Percentiles rank a stretch among this genome's conserved stretches.
phyloP scores from a whole-genome alignment of 2,329 filamentous ascomycete species.

The Cladophialophora yegresii region DNA sequence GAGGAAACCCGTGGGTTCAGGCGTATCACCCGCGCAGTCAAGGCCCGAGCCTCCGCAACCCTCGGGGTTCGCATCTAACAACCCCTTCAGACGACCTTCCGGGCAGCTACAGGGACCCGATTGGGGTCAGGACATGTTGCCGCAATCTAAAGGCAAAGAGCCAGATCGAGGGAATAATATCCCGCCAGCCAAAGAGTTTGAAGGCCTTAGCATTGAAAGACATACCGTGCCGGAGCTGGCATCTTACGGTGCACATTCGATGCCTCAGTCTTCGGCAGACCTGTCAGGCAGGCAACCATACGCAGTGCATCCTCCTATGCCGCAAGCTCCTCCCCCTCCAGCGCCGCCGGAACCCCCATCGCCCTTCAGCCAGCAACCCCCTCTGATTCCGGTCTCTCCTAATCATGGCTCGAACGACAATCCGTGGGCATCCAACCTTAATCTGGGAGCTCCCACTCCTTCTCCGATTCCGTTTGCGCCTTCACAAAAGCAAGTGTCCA shows the following conservation, averaged over 20 bases:
- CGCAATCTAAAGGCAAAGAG: slow-evolving; percentile 24
- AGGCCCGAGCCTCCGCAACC: background rate
- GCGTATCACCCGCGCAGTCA: slow-evolving; percentile 12
- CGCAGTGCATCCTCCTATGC: slow-evolving; percentile 22
- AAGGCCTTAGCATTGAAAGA: slow-evolving; percentile 13
- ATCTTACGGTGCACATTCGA: slow-evolving; percentile 11
- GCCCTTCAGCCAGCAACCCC: slow-evolving; percentile 29
- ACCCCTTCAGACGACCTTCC: slow-evolving; percentile 35
- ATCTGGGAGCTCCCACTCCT: slow-evolving; percentile 17
- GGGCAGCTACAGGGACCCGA: slow-evolving; percentile 7
- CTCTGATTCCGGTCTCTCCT: slow-evolving; percentile 26
- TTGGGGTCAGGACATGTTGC: slow-evolving; percentile 12
- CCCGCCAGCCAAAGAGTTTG: slow-evolving; percentile 8
- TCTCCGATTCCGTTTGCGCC: slow-evolving; percentile 31
- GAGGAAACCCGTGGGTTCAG: slow-evolving; percentile 30
- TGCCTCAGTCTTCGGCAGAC: slow-evolving; percentile 9
- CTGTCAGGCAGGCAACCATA: slow-evolving; percentile 14
- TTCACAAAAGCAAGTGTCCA: slow-evolving; percentile 30
- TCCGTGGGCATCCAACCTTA: slow-evolving; percentile 31
- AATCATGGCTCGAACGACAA: slow-evolving; percentile 25
- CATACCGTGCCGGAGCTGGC: slow-evolving; percentile 2
- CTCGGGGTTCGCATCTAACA: slow-evolving; percentile 34
- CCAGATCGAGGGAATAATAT: slow-evolving; percentile 14
- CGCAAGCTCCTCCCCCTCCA: slow-evolving; percentile 29
- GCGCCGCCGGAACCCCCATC: slow-evolving; percentile 25